These are phyloP conservation scores for Sanghuangporus weigelae DNA, from an alignment of 1,284 basidiomycete species.

Conservation along the genomic window DNA sequence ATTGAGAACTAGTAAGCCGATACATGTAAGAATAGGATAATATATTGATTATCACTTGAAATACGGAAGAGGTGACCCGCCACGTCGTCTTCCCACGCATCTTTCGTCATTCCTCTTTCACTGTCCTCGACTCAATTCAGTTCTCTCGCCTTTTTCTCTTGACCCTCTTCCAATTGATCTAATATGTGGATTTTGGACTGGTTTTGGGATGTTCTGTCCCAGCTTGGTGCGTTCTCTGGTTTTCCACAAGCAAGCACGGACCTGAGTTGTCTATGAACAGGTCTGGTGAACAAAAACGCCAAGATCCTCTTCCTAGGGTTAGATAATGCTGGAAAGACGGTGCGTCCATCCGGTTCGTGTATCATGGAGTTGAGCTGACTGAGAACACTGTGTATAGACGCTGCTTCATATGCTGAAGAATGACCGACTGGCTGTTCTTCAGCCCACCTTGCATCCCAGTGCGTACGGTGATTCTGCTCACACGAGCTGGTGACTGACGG, in stretches of 20 bases:
- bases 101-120: not conserved
- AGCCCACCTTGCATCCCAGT: constrained; percentile 99
- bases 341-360: constrained; percentile 34
- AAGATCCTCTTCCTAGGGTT: constrained; percentile 99
- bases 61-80: not conserved
- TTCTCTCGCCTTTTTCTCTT: not conserved
- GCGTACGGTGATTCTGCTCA: constrained; percentile 25
- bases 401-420: constrained; percentile 99
- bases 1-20: too few species aligned
- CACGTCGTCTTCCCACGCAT: constrained; percentile 9
- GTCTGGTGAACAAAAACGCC: constrained; percentile 97
- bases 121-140: not conserved
- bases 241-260: not conserved
- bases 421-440: constrained; percentile 94
- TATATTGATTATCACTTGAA: too few species aligned
- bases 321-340: constrained; percentile 99
- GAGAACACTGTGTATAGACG: constrained; percentile 55
- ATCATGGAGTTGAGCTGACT: constrained; percentile 1
- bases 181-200: constrained; percentile 86
- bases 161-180: not conserved
- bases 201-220: constrained; percentile 92
- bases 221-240: constrained; percentile 57
- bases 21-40: too few species aligned
- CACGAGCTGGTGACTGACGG: constrained; percentile 11
- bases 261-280: constrained; percentile 36